phyloP scores from a whole-genome alignment of 1,139 yeast genomes.

The Saccharomycopsis hybrid region DNA sequence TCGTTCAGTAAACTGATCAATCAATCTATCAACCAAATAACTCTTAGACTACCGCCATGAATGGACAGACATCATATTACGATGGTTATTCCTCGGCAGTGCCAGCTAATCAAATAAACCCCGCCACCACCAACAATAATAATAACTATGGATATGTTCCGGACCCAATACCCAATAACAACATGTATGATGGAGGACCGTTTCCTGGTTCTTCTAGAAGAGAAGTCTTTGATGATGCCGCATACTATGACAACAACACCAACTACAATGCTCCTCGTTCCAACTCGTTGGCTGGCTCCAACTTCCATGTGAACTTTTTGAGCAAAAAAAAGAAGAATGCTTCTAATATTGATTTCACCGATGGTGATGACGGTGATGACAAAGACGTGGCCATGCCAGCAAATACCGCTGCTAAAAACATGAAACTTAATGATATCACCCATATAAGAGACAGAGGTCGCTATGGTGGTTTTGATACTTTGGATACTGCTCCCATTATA shows the following conservation, averaged over 20 bases:
- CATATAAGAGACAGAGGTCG: slow-evolving; percentile 60
- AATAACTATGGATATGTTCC: too few species aligned
- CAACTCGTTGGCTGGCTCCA: slow-evolving; percentile 19
- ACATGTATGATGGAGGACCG: slow-evolving; percentile 11
- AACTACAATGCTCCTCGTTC: slow-evolving; percentile 4
- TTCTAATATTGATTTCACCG: slow-evolving; percentile 21
- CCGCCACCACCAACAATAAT: too few species aligned
- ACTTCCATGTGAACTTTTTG: slow-evolving; percentile 31
- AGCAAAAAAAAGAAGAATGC: slow-evolving; percentile 35
- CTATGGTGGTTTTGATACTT: slow-evolving; percentile 41
- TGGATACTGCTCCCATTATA: slow-evolving; percentile 66
- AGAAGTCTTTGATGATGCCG: slow-evolving; percentile 11
- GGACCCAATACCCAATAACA: neutral
- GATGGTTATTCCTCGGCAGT: too few species aligned
- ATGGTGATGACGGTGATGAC: slow-evolving; percentile 44
- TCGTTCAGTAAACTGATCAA: too few species aligned
- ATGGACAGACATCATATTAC: too few species aligned
- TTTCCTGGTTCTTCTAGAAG: slow-evolving; percentile 10
- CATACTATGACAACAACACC: slow-evolving; percentile 1
- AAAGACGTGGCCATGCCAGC: slow-evolving; percentile 37
- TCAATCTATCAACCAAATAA: too few species aligned
- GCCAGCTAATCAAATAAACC: too few species aligned
- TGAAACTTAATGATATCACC: slow-evolving; percentile 58
- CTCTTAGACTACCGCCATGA: too few species aligned
- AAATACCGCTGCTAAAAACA: slow-evolving; percentile 31